These are phyloP conservation scores for Shiraia bambusicola DNA, from an alignment of 2,329 filamentous ascomycete species.

Conservation along the genomic window DNA sequence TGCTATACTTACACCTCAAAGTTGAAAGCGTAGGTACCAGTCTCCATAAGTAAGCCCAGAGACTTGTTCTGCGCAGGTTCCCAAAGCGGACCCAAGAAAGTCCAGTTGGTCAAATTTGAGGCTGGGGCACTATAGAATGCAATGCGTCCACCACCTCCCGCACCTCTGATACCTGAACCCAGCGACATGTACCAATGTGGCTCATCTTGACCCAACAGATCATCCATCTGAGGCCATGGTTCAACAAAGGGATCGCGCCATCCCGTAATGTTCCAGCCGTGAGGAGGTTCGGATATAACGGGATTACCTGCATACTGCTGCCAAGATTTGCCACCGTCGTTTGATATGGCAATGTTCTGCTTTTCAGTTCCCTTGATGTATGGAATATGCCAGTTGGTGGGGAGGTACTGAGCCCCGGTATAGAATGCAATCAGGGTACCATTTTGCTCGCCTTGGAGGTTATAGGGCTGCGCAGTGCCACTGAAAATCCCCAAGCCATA, in stretches of 20 bases:
- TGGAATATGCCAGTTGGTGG: constrained; percentile 49
- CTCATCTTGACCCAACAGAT: constrained; percentile 43
- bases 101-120: constrained; percentile 49
- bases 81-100: constrained; percentile 50
- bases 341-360: constrained; percentile 49
- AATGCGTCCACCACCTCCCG: constrained; percentile 50
- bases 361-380: constrained; percentile 51
- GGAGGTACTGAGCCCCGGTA: constrained; percentile 50
- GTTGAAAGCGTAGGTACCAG: constrained; percentile 51
- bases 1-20: constrained; percentile 47
- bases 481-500: constrained; percentile 57
- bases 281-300: constrained; percentile 46
- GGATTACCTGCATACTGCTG: constrained; percentile 51
- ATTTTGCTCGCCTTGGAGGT: constrained; percentile 49
- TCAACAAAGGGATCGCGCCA: constrained; percentile 38
- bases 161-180: constrained; percentile 51
- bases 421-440: constrained; percentile 52
- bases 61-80: constrained; percentile 47
- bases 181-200: constrained; percentile 51
- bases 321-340: constrained; percentile 52
- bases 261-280: constrained; percentile 49
- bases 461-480: constrained; percentile 53
- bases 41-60: constrained; percentile 46
- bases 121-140: constrained; percentile 51
- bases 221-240: constrained; percentile 47